Percentiles rank a stretch among this genome's conserved stretches.
phyloP scores from a whole-genome alignment of 345 rosid species.

The Citropsis articulata region DNA sequence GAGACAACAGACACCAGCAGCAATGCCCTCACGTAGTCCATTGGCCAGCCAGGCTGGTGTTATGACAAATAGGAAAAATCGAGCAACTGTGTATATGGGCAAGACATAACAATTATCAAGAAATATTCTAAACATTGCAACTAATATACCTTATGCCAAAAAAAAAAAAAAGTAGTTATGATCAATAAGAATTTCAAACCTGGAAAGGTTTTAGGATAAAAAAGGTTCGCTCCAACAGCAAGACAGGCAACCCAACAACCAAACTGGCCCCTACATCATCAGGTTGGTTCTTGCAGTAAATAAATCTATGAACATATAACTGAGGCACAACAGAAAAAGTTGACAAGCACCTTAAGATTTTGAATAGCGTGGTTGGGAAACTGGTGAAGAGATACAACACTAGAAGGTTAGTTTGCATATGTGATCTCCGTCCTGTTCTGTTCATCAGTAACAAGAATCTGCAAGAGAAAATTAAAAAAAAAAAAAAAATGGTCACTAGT shows the following conservation, averaged over 20 bases:
- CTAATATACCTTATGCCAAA: background rate
- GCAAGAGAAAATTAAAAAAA: background rate
- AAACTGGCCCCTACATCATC: slow-evolving; percentile 44
- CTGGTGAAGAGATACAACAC: slow-evolving; percentile 36
- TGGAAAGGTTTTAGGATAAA: slow-evolving; percentile 40
- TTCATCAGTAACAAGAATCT: slow-evolving; percentile 50
- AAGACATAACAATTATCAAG: background rate
- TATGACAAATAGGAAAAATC: slow-evolving; percentile 40
- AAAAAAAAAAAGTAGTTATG: background rate
- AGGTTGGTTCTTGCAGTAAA: background rate
- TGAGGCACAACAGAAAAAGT: background rate
- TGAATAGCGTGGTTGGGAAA: slow-evolving; percentile 43
- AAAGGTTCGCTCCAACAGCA: slow-evolving; percentile 35
- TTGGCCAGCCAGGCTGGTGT: slow-evolving; percentile 37
- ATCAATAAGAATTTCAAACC: slow-evolving; percentile 22
- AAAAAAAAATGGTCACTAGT: background rate
- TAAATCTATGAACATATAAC: no score
- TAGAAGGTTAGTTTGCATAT: slow-evolving; percentile 36
- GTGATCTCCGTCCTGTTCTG: slow-evolving; percentile 33
- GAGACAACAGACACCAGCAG: slow-evolving; percentile 40
- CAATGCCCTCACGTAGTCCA: slow-evolving; percentile 38
- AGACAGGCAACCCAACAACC: slow-evolving; percentile 54
- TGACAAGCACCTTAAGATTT: slow-evolving; percentile 37
- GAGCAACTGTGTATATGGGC: slow-evolving; percentile 25
- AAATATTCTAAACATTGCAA: background rate